These are phyloP conservation scores for Pythium sukuiense DNA, from an alignment of 352 stramenopile genomes.

Conservation along the genomic window DNA sequence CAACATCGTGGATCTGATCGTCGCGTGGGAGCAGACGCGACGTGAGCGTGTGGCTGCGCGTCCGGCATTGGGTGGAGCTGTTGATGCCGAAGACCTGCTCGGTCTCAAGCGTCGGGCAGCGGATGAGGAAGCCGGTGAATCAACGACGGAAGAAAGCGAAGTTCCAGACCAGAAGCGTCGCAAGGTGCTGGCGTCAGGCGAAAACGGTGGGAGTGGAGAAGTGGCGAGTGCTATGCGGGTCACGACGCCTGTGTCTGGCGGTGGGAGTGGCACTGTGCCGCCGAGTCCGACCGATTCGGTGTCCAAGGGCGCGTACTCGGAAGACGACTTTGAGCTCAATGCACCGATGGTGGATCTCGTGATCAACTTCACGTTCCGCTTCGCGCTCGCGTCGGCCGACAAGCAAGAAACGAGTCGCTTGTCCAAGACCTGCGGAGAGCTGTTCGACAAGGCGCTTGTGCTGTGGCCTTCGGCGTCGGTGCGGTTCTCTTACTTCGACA, in stretches of 20 bases:
- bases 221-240: conserved; percentile 12
- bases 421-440: conserved; percentile 85
- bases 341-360: conserved; percentile 89
- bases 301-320: conserved; percentile 33
- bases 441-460: conserved; percentile 86
- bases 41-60: conserved; percentile 56
- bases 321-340: conserved; percentile 89
- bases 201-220: neutral
- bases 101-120: conserved; percentile 17
- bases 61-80: neutral
- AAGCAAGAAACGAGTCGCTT: conserved; percentile 87
- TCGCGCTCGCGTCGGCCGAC: conserved; percentile 85
- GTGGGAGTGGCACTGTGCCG: conserved; percentile 2
- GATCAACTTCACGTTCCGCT: conserved; percentile 91
- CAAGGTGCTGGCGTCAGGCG: neutral
- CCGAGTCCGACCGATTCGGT: conserved; percentile 24
- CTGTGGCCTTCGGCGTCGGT: conserved; percentile 85
- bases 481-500: conserved; percentile 91
- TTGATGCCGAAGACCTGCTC: neutral
- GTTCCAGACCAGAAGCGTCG: conserved; percentile 9
- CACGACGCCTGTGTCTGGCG: neutral
- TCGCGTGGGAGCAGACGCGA: conserved; percentile 93
- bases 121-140: neutral
- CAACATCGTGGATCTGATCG: conserved; percentile 94
- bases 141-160: conserved; percentile 15